Evolutionary conservation across 148 eudicot genomes (phyloP).

Genomic region (Rhododendron simsii): DNA sequence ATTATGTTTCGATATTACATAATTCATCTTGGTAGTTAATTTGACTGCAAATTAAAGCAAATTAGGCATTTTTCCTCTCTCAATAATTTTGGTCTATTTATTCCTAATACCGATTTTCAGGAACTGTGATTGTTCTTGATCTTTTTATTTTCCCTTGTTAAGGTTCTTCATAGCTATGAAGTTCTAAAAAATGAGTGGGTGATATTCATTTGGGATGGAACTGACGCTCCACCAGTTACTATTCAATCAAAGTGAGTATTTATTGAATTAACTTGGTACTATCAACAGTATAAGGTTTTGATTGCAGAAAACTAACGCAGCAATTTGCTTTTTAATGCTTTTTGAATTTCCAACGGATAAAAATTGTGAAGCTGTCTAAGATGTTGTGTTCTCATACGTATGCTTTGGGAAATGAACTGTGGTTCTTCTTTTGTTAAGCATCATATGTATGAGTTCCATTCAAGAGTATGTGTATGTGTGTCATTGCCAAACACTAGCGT

Average conservation of each 20-base stretch:
- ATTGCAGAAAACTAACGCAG: not conserved
- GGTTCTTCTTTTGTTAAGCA: not conserved
- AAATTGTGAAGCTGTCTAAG: not conserved
- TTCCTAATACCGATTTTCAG: not conserved
- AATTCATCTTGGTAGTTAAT: not conserved
- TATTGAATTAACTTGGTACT: not conserved
- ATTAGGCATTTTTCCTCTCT: not conserved
- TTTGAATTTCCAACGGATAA: not conserved
- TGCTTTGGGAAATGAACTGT: not conserved
- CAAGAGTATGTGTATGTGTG: not conserved
- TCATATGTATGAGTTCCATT: not conserved
- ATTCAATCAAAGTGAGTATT: constrained; percentile 54
- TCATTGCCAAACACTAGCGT: not conserved
- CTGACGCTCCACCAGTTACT: constrained; percentile 60
- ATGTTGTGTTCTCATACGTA: not conserved
- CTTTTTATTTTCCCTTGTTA: constrained; percentile 8
- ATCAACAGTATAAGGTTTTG: not conserved
- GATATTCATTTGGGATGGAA: constrained; percentile 93
- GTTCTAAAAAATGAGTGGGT: constrained; percentile 48
- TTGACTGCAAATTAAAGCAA: not conserved
- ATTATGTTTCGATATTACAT: not conserved
- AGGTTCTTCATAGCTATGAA: constrained; percentile 66
- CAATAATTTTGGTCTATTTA: not conserved
- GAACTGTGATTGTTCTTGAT: not conserved
- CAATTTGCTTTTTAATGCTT: not conserved